Conservation (phyloP, 192 early-diverging fungal genomes). For the Chytriomyces sp. region DNA sequence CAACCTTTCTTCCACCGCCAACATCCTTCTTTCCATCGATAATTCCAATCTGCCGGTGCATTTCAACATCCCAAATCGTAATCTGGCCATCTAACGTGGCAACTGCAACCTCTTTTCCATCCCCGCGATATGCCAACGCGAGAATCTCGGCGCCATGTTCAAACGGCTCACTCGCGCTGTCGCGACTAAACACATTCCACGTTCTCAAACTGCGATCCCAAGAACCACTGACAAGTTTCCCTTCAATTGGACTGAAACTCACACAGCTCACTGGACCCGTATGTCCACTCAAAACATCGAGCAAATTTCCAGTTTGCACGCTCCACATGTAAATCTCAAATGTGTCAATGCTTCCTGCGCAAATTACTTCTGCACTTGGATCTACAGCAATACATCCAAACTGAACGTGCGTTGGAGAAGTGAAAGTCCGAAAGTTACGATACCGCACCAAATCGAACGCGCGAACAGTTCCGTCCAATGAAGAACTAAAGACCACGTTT, state of each 20-base stretch:
- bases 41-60: slow-evolving; percentile 68
- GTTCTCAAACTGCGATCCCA: slow-evolving; percentile 91
- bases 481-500: slow-evolving; percentile 92
- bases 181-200: slow-evolving; percentile 95
- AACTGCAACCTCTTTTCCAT: slow-evolving; percentile 85
- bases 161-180: slow-evolving; percentile 75
- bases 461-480: slow-evolving; percentile 97
- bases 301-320: slow-evolving; percentile 96
- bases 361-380: slow-evolving; percentile 94
- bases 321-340: slow-evolving; percentile 99
- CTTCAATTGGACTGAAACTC: slow-evolving; percentile 83
- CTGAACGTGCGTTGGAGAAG: slow-evolving; percentile 92
- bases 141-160: slow-evolving; percentile 85
- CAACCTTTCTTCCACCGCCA: slow-evolving; percentile 78
- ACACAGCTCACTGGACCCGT: slow-evolving; percentile 86
- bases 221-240: slow-evolving; percentile 80
- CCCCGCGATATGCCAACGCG: slow-evolving; percentile 84
- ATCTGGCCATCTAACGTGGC: slow-evolving; percentile 93
- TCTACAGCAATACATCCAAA: slow-evolving; percentile 93
- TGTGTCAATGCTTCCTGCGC: slow-evolving; percentile 89
- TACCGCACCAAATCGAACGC: slow-evolving; percentile 97
- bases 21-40: slow-evolving; percentile 96
- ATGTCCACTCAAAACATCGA: slow-evolving; percentile 94
- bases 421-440: slow-evolving; percentile 98
- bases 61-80: slow-evolving; percentile 89